phyloP scores from a whole-genome alignment of 768 basidiomycete genomes.

The Tephrocybe rancida region DNA sequence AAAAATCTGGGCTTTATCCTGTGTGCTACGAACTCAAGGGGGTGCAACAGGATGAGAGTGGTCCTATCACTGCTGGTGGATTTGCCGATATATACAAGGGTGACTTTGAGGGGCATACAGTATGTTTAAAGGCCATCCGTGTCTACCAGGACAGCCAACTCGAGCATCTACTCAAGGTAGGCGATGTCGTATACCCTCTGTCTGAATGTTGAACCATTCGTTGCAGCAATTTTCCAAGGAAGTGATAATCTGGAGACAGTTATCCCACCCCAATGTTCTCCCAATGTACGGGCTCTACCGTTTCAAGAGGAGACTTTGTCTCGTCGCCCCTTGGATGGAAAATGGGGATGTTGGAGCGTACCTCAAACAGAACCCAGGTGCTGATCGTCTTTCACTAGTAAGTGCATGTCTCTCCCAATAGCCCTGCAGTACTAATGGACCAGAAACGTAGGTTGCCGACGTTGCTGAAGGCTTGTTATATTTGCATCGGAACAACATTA shows the following conservation, averaged over 20 bases:
- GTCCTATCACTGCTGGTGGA: not conserved
- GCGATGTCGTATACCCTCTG: not conserved
- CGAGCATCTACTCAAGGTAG: not conserved
- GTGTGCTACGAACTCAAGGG: not conserved
- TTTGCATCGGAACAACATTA: not conserved
- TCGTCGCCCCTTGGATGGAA: slow-evolving; percentile 7
- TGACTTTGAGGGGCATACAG: not conserved
- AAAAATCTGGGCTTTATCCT: not conserved
- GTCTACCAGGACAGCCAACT: not conserved
- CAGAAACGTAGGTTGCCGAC: not conserved
- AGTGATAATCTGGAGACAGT: slow-evolving; percentile 1
- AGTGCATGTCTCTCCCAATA: not conserved
- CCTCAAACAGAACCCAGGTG: not conserved
- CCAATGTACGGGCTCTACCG: slow-evolving; percentile 7
- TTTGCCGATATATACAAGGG: not conserved
- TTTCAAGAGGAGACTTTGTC: not conserved
- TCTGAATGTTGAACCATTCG: not conserved
- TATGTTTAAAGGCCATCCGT: not conserved
- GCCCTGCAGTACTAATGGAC: too few relatives aligned
- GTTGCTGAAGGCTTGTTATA: not conserved
- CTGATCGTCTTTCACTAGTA: not conserved
- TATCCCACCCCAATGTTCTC: not conserved
- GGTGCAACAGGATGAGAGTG: not conserved
- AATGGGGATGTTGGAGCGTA: not conserved
- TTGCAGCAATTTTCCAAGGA: not conserved